Conservation (phyloP, 176 grass and related monocot species). For the Luzula sylvatica region DNA sequence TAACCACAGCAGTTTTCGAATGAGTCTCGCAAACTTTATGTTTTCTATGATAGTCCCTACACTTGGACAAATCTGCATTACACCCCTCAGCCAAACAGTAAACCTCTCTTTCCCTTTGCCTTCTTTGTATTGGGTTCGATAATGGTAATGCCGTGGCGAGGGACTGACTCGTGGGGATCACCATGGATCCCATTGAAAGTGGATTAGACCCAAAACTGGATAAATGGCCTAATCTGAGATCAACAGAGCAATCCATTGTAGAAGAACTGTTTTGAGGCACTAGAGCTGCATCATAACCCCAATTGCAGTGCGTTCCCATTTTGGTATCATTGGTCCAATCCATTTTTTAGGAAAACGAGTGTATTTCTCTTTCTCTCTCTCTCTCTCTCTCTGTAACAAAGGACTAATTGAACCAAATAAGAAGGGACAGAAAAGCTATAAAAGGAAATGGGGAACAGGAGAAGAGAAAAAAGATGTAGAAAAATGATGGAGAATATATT, state of each 20-base stretch:
- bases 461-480: neutral
- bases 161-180: neutral
- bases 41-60: constrained; percentile 90
- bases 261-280: constrained; percentile 15
- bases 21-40: constrained; percentile 97
- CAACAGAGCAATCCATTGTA: constrained; percentile 34
- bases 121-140: constrained; percentile 17
- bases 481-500: constrained; percentile 22
- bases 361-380: constrained; percentile 1
- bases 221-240: constrained; percentile 62
- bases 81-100: constrained; percentile 78
- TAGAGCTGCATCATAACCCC: constrained; percentile 7
- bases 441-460: neutral
- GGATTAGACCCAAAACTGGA: constrained; percentile 20
- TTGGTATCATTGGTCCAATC: constrained; percentile 3
- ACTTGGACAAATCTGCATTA: constrained; percentile 61
- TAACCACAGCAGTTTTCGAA: constrained; percentile 85
- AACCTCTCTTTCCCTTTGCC: constrained; percentile 29
- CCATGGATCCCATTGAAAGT: neutral
- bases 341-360: neutral
- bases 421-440: constrained; percentile 4
- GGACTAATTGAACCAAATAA: constrained; percentile 8
- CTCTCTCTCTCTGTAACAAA: neutral
- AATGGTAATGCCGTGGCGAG: neutral
- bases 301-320: constrained; percentile 14